These are phyloP conservation scores for Pseudisothecium myosuroides DNA, from an alignment of 225 moss, liverwort and hornwort species.

Conservation along the genomic window DNA sequence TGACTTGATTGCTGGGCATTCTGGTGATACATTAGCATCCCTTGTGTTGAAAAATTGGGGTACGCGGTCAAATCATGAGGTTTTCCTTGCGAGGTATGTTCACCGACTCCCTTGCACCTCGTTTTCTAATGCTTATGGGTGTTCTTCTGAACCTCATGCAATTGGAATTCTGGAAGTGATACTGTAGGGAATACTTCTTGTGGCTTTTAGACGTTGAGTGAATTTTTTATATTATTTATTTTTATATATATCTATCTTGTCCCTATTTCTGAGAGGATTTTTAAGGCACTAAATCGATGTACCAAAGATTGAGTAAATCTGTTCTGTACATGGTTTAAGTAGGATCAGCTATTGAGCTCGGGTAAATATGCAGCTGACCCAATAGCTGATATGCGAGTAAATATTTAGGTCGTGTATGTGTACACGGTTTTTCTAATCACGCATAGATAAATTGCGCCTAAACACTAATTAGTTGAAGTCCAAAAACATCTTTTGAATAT, in stretches of 20 bases:
- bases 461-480: not conserved
- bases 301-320: not conserved
- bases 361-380: not conserved
- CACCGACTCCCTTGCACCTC: not conserved
- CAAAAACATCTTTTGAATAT: not conserved
- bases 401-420: not conserved
- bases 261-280: not conserved
- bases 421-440: not conserved
- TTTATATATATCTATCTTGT: not conserved
- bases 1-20: slow-evolving; percentile 33
- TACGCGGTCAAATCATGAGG: not conserved
- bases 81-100: slow-evolving; percentile 9
- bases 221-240: too few relatives aligned
- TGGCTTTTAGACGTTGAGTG: not conserved
- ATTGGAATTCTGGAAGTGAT: not conserved
- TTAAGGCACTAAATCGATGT: not conserved
- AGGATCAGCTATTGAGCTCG: not conserved
- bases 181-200: not conserved
- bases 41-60: slow-evolving; percentile 21
- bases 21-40: slow-evolving; percentile 28
- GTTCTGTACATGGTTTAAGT: not conserved
- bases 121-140: not conserved
- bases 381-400: not conserved
- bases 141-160: not conserved
- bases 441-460: not conserved